Percentiles rank a stretch among this genome's conserved stretches.
These are phyloP conservation scores for Ambrosia artemisiifolia DNA, from an alignment of 129 eudicot species.

Conservation along the genomic window DNA sequence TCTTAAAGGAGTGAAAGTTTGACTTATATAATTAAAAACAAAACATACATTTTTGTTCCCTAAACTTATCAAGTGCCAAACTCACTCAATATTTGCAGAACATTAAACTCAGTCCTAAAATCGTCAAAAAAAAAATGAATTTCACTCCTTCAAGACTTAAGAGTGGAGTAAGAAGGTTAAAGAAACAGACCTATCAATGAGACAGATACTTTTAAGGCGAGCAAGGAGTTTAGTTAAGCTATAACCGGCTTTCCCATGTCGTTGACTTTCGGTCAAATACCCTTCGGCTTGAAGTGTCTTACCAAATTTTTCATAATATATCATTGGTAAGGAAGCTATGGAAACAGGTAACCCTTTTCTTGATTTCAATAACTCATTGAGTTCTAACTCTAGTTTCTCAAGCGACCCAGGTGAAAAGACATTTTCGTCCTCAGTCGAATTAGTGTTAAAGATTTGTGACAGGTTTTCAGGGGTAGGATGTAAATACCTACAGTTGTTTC, in stretches of 20 bases:
- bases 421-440: slow-evolving; percentile 36
- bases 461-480: slow-evolving; percentile 50
- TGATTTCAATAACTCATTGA: slow-evolving; percentile 55
- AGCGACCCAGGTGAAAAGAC: slow-evolving; percentile 50
- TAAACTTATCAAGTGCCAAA: too few species aligned
- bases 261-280: slow-evolving; percentile 88
- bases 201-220: slow-evolving; percentile 63
- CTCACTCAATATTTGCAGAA: neutral
- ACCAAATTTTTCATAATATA: slow-evolving; percentile 56
- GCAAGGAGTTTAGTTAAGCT: slow-evolving; percentile 90
- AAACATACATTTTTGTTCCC: neutral
- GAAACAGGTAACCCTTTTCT: slow-evolving; percentile 60
- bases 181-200: slow-evolving; percentile 61
- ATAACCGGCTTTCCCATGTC: slow-evolving; percentile 93
- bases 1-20: neutral
- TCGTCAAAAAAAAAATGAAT: neutral
- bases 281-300: slow-evolving; percentile 73
- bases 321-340: slow-evolving; percentile 54
- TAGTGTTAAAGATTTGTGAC: slow-evolving; percentile 34
- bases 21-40: neutral
- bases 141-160: neutral
- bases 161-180: too few species aligned
- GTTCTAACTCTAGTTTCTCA: slow-evolving; percentile 56
- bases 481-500: slow-evolving; percentile 49
- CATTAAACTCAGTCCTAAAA: neutral